Conservation (phyloP, 129 eudicot genomes). For the Apium graveolens region DNA sequence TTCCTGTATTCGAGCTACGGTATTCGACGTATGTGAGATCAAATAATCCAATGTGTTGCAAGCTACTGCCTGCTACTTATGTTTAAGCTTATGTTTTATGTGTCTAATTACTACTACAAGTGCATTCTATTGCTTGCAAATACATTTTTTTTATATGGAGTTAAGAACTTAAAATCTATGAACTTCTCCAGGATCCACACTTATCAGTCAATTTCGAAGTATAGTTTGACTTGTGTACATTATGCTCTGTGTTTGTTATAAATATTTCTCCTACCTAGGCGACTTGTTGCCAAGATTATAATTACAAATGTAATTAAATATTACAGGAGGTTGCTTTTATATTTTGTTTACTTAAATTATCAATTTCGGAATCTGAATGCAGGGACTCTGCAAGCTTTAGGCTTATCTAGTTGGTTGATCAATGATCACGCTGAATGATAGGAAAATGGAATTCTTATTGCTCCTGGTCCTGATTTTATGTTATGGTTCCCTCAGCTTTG, state of each 20-base stretch:
- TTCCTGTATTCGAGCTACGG: not conserved
- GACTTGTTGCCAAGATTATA: not conserved
- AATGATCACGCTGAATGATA: slow-evolving; percentile 16
- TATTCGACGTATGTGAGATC: not conserved
- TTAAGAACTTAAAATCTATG: not conserved
- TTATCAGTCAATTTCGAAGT: not conserved
- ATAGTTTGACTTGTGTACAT: not conserved
- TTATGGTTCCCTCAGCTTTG: slow-evolving; percentile 32
- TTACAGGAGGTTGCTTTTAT: no score
- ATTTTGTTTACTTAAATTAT: not conserved
- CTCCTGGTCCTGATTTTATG: slow-evolving; percentile 31
- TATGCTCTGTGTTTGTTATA: not conserved
- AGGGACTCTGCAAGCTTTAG: not conserved
- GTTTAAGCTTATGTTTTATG: not conserved
- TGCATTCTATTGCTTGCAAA: not conserved
- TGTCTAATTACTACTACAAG: not conserved
- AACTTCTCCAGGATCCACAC: not conserved
- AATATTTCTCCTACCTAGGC: not conserved
- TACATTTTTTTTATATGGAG: not conserved
- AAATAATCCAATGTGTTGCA: not conserved
- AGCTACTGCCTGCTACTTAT: not conserved
- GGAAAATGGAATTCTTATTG: slow-evolving; percentile 27
- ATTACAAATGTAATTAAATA: no score
- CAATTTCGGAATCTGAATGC: not conserved
- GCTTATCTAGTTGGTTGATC: slow-evolving; percentile 13